Base-by-base conservation (phyloP, 179 eudicot species). In the Spinacia oleracea region DNA sequence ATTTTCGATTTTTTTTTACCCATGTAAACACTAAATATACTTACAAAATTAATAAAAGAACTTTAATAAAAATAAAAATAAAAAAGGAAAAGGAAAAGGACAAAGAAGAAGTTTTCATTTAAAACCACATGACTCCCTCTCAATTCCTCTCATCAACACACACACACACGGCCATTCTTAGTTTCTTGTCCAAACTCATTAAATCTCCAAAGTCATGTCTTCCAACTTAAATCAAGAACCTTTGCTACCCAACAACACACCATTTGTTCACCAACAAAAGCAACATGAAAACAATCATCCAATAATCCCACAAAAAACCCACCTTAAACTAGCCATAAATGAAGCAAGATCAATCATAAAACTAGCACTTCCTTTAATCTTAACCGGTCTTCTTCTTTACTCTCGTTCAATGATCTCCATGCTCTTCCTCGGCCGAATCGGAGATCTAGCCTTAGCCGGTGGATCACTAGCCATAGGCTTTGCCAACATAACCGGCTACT, bases 321-420 rank as follows among this genome's bases (percentile, higher is more conserved):
- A 88, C 62, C 76, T 92, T 58, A 80, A 80, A 18, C 72, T 79
- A 9, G 87, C 85, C 74, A 43, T 92, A 18, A 72, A 77, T 42
- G 98, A 93, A 80, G 88, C 90, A 67, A 83, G 72, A 43, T 83
- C 90, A 29, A 89, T 93, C 67, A 78, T 83, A 35, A 82, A 72
- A 16, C 82, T 90, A 74, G 91, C 97, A 3, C 77, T 93, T 73
- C 98, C 98, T 18, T 83, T 93, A 85, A 82, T 92, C 27, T 80
- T 92, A 58, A 93, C 97, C 0, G 93, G 94, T 40, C 88, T 93
- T 31, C 53, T 93, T 12, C 89, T 93, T 51, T 93, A 93, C 84
- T 87, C 91, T 12, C 91, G 98, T 3, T 92, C 97, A 18, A 88
- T 93, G 92, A 90, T 92, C 74, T 93, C 98, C 75, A 91, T 89